phyloP scores from a whole-genome alignment of 2,329 filamentous ascomycete species.

The Alternaria metachromatica region DNA sequence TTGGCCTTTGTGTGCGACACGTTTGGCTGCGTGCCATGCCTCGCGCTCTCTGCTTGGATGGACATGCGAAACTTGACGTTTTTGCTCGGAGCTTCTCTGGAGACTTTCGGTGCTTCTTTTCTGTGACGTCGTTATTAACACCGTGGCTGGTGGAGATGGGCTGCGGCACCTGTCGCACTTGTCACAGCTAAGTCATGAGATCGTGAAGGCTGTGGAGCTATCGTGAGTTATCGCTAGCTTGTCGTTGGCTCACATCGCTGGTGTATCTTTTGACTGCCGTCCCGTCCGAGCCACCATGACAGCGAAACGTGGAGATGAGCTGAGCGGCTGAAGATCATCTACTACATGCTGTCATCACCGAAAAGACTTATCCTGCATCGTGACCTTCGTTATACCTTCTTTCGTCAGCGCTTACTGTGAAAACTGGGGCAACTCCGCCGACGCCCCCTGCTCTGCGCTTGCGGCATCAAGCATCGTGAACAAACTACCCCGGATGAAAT shows the following conservation, averaged over 20 bases:
- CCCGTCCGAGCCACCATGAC: constrained; percentile 12
- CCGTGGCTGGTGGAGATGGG: background rate
- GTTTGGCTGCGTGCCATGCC: constrained; percentile 17
- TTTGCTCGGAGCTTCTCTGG: constrained; percentile 13
- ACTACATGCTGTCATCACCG: background rate
- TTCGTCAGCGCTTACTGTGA: background rate
- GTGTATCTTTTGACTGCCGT: constrained; percentile 9
- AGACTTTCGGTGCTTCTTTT: constrained; percentile 6
- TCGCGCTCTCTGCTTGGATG: constrained; percentile 13
- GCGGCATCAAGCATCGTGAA: constrained; percentile 1
- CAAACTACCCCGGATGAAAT: background rate
- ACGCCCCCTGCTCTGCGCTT: background rate
- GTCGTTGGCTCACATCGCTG: constrained; percentile 3
- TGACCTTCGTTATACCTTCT: background rate
- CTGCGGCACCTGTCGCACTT: background rate
- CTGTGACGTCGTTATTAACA: constrained; percentile 8
- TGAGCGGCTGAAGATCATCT: background rate
- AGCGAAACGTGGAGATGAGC: constrained; percentile 10
- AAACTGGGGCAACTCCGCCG: background rate
- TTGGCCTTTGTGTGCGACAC: constrained; percentile 7
- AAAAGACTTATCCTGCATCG: constrained; percentile 4
- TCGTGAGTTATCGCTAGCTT: constrained; percentile 18
- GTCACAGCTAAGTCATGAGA: constrained; percentile 11
- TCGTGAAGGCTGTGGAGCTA: constrained; percentile 16
- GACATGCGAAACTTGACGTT: constrained; percentile 3